These are phyloP conservation scores for Torulaspora delbrueckii DNA, from an alignment of 805 yeast genomes.

Conservation along the genomic window DNA sequence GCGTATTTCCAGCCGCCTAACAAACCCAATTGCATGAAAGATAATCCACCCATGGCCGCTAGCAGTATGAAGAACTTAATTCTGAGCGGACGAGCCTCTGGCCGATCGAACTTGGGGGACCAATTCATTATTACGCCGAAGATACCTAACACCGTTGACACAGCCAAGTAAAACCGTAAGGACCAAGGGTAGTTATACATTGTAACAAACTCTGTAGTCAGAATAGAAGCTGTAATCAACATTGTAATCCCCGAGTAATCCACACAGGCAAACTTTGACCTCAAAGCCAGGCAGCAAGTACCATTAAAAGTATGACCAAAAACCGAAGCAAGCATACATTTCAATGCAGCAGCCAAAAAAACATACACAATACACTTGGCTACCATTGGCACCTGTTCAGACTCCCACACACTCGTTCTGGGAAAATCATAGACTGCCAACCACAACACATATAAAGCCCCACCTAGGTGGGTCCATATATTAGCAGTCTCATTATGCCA, in stretches of 20 bases:
- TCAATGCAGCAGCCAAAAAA: slow-evolving; percentile 66
- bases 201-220: slow-evolving; percentile 79
- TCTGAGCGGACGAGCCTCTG: slow-evolving; percentile 75
- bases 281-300: slow-evolving; percentile 55
- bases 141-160: slow-evolving; percentile 62
- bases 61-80: slow-evolving; percentile 75
- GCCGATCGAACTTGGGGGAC: slow-evolving; percentile 87
- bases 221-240: slow-evolving; percentile 80
- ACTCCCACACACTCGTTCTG: slow-evolving; percentile 44
- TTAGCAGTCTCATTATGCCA: slow-evolving; percentile 86
- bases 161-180: slow-evolving; percentile 44
- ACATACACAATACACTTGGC: slow-evolving; percentile 46
- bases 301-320: slow-evolving; percentile 91
- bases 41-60: slow-evolving; percentile 67
- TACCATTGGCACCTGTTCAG: slow-evolving; percentile 40
- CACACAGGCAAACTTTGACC: slow-evolving; percentile 82
- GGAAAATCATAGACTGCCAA: slow-evolving; percentile 63
- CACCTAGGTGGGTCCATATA: slow-evolving; percentile 87
- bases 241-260: slow-evolving; percentile 94
- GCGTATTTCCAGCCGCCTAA: slow-evolving; percentile 55
- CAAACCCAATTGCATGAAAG: slow-evolving; percentile 50
- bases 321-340: slow-evolving; percentile 73
- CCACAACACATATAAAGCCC: slow-evolving; percentile 55
- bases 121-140: slow-evolving; percentile 78
- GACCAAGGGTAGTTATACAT: slow-evolving; percentile 39